These are phyloP conservation scores for Capronia epimyces DNA, from an alignment of 2,329 filamentous ascomycete genomes.

Conservation along the genomic window DNA sequence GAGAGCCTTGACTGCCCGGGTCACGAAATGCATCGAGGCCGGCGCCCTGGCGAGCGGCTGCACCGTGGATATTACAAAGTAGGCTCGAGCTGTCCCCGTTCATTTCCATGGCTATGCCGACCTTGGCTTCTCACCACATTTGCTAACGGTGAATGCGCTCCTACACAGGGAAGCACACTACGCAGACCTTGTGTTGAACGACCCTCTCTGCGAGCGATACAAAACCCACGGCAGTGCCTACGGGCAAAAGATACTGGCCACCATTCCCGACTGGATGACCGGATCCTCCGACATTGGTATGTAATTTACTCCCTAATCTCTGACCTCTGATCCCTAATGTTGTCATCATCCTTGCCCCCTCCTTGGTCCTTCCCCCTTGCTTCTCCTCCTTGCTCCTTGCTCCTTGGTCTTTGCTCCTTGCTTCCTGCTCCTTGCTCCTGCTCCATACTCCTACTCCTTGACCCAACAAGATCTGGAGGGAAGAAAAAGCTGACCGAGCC, in stretches of 20 bases:
- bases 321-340: no score
- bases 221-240: not conserved
- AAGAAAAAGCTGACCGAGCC: no score
- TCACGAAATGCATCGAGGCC: slow-evolving; percentile 36
- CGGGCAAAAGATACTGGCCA: not conserved
- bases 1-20: slow-evolving; percentile 30
- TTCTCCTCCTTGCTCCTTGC: not conserved
- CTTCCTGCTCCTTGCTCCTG: no score
- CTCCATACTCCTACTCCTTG: no score
- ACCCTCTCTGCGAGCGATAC: not conserved
- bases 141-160: not conserved
- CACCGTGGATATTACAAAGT: slow-evolving; percentile 28
- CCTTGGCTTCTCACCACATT: not conserved
- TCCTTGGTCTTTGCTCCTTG: no score
- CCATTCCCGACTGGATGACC: not conserved
- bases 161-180: slow-evolving; percentile 17
- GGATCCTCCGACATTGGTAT: slow-evolving; percentile 1
- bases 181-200: slow-evolving; percentile 6
- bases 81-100: not conserved
- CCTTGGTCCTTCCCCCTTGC: no score
- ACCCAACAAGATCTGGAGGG: no score
- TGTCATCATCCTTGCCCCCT: no score
- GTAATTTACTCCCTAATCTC: no score
- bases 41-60: slow-evolving; percentile 37
- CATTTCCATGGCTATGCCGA: no score